A percentile compares a stretch with the other conserved stretches of the same genome.
phyloP scores from a whole-genome alignment of 1,284 basidiomycete species.

The Fistulina hepatica region DNA sequence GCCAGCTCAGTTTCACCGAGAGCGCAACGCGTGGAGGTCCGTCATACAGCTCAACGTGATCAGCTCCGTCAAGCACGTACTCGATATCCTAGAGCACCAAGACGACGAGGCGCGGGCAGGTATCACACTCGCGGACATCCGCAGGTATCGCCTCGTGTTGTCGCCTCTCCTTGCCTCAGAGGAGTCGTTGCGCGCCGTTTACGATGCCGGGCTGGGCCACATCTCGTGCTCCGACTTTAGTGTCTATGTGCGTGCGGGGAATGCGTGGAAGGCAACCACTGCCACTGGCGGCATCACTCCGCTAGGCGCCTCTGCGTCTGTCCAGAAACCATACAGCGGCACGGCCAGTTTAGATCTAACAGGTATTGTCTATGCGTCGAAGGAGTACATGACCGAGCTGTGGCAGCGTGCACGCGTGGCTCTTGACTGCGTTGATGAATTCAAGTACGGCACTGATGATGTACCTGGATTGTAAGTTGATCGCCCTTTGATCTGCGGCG shows the following conservation, averaged over 20 bases:
- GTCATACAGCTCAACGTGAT: conserved; percentile 63
- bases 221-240: too few species aligned
- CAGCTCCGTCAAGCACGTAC: conserved; percentile 27
- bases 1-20: conserved; percentile 45
- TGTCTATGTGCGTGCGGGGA: conserved; percentile 45
- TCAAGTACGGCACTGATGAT: conserved; percentile 31
- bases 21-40: conserved; percentile 48
- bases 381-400: conserved; percentile 45
- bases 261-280: conserved; percentile 39
- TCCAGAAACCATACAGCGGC: conserved; percentile 2
- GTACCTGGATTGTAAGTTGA: conserved; percentile 55
- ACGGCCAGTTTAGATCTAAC: neutral
- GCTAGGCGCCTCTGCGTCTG: conserved; percentile 3
- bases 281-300: conserved; percentile 9
- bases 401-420: conserved; percentile 48
- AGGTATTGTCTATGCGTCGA: conserved; percentile 6
- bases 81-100: conserved; percentile 15
- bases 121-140: conserved; percentile 19
- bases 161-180: conserved; percentile 53
- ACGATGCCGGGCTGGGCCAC: too few species aligned
- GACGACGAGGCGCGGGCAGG: conserved; percentile 33
- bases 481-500: too few species aligned
- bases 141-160: conserved; percentile 39
- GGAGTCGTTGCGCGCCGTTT: conserved; percentile 36
- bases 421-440: conserved; percentile 39